Percentiles rank a stretch among this genome's conserved stretches.
These are phyloP conservation scores for Metschnikowia similis DNA, from an alignment of 805 yeast species.

Conservation along the genomic window DNA sequence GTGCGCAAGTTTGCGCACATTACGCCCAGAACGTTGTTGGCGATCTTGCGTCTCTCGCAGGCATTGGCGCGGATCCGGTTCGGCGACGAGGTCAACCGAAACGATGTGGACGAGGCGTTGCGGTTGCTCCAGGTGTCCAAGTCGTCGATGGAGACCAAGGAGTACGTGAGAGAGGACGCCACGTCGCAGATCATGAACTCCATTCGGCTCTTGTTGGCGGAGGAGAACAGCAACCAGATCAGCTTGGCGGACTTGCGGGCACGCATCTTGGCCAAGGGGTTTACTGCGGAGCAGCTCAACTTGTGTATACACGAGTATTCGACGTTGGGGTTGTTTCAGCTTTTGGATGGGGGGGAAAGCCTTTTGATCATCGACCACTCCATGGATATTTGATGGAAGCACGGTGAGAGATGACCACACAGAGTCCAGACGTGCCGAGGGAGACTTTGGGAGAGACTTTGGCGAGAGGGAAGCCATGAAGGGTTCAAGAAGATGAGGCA, in stretches of 20 bases:
- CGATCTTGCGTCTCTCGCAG: constrained; percentile 87
- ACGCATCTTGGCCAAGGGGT: constrained; percentile 74
- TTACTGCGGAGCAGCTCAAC: constrained; percentile 70
- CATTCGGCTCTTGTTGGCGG: constrained; percentile 46
- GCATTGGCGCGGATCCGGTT: constrained; percentile 90
- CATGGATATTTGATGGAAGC: constrained; percentile 18
- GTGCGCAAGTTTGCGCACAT: constrained; percentile 81
- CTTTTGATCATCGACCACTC: constrained; percentile 47
- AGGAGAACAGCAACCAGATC: constrained; percentile 22
- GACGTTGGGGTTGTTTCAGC: constrained; percentile 70
- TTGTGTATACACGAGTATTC: constrained; percentile 75
- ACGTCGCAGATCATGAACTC: constrained; percentile 51
- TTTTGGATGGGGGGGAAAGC: constrained; percentile 63
- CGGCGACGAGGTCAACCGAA: constrained; percentile 60
- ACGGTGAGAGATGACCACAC: too few species aligned
- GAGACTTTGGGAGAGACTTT: too few species aligned
- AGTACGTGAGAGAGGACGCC: constrained; percentile 53
- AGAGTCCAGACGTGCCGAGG: too few species aligned
- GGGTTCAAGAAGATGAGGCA: too few species aligned
- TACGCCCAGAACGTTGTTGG: constrained; percentile 92
- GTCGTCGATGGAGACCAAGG: constrained; percentile 63
- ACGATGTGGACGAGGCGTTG: constrained; percentile 94
- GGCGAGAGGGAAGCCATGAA: too few species aligned
- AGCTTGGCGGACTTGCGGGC: constrained; percentile 50
- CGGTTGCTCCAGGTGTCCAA: constrained; percentile 85